Evolutionary conservation across 2,329 filamentous ascomycete species (phyloP).

Genomic region (Trichoderma atroviride): DNA sequence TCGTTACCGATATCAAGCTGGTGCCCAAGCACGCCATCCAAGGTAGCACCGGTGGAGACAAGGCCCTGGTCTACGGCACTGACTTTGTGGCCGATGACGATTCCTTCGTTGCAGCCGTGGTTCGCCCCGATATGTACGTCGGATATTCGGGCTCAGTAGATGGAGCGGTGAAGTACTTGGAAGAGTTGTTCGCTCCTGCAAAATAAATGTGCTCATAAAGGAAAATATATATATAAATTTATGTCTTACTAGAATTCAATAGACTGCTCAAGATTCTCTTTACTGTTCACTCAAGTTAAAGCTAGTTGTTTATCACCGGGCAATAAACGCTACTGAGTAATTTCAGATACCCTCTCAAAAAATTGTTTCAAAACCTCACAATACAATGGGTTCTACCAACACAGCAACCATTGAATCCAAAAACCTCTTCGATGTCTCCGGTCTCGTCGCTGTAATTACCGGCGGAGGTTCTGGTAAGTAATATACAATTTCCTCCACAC

Average conservation of each 20-base stretch:
- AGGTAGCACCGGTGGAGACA: neutral
- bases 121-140: constrained; percentile 48
- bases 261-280: too few species aligned
- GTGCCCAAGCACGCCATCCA: constrained; percentile 13
- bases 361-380: too few species aligned
- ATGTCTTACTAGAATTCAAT: too few species aligned
- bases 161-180: too few species aligned
- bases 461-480: neutral
- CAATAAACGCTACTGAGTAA: too few species aligned
- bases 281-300: too few species aligned
- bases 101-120: constrained; percentile 37
- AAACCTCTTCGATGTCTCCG: neutral
- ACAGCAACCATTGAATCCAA: neutral
- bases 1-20: neutral
- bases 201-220: too few species aligned
- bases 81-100: constrained; percentile 33
- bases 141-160: constrained; percentile 31
- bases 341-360: too few species aligned
- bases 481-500: neutral
- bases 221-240: too few species aligned
- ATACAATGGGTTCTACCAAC: too few species aligned
- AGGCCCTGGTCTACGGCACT: constrained; percentile 36
- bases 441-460: neutral
- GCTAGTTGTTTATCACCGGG: too few species aligned
- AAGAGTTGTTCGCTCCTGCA: too few species aligned